Evolutionary conservation across 2,329 filamentous ascomycete species (phyloP).

Genomic region (Onygenales sp.): DNA sequence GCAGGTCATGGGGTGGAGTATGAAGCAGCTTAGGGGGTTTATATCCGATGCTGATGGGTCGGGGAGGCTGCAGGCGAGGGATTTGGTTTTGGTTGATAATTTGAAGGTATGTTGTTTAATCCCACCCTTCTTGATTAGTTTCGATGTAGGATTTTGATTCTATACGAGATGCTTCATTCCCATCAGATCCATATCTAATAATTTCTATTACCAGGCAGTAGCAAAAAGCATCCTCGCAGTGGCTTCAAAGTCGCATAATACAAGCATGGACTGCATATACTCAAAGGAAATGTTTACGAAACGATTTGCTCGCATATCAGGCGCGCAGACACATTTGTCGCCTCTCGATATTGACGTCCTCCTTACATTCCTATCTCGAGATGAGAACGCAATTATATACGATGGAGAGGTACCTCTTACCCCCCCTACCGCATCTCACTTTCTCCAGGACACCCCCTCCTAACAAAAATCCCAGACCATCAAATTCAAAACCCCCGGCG

Average conservation of each 20-base stretch:
- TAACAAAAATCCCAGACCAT: conserved; percentile 48
- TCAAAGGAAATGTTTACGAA: conserved; percentile 55
- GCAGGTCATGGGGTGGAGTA: conserved; percentile 64
- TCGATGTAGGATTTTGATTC: not conserved
- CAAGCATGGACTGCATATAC: conserved; percentile 56
- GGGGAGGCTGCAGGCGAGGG: conserved; percentile 28
- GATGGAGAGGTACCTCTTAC: conserved; percentile 36
- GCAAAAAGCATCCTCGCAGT: conserved; percentile 45
- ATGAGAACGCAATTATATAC: conserved; percentile 46
- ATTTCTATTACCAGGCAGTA: conserved; percentile 32
- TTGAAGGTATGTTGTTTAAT: conserved; percentile 39
- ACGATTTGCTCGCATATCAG: conserved; percentile 46
- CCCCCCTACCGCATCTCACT: conserved; percentile 26
- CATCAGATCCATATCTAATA: not conserved
- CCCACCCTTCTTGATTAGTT: not conserved
- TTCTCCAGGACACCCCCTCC: conserved; percentile 33
- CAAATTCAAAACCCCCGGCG: conserved; percentile 55
- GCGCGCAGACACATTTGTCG: conserved; percentile 43
- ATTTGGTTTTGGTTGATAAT: conserved; percentile 44
- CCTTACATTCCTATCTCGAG: conserved; percentile 59
- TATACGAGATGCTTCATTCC: too few species aligned
- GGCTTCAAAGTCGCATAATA: conserved; percentile 34
- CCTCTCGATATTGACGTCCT: conserved; percentile 59
- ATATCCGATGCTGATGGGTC: conserved; percentile 38
- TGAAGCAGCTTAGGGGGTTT: conserved; percentile 54